Evolutionary conservation across 768 basidiomycete genomes (phyloP).

Genomic region (Mrakia gelida): DNA sequence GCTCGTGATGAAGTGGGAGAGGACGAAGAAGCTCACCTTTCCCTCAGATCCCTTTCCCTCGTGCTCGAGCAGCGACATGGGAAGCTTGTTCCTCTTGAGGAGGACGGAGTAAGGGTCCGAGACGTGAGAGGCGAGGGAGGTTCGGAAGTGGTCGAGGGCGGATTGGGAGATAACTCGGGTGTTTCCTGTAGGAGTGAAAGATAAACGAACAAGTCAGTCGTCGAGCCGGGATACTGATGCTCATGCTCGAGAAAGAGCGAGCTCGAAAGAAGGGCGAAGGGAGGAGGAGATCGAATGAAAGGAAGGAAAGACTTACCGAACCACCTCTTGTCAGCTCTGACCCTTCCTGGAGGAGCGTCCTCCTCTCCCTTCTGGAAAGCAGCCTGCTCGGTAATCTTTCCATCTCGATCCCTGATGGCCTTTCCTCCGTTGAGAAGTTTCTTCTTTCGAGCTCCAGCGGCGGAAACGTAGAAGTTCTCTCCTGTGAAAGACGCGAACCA

Average conservation of each 20-base stretch:
- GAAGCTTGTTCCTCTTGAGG: conserved; percentile 87
- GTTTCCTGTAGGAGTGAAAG: conserved; percentile 60
- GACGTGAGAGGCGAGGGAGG: conserved; percentile 74
- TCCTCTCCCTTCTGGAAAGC: conserved; percentile 94
- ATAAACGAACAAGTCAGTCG: neutral
- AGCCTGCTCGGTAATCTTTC: conserved; percentile 88
- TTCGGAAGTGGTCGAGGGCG: conserved; percentile 92
- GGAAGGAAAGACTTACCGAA: conserved; percentile 60
- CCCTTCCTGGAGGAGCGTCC: conserved; percentile 80
- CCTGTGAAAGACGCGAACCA: conserved; percentile 46
- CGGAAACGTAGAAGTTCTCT: conserved; percentile 93
- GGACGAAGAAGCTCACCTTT: conserved; percentile 53
- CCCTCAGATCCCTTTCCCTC: conserved; percentile 64
- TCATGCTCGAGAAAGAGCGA: neutral
- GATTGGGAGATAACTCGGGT: conserved; percentile 97
- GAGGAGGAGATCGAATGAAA: neutral
- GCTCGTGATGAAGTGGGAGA: neutral
- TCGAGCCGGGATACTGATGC: neutral
- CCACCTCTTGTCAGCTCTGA: conserved; percentile 94
- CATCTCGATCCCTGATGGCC: conserved; percentile 81
- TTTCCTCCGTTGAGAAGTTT: conserved; percentile 94
- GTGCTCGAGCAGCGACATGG: conserved; percentile 83
- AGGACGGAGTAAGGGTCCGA: conserved; percentile 96
- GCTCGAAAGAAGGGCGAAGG: neutral
- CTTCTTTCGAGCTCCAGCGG: conserved; percentile 72